Evolutionary conservation across 2,329 filamentous ascomycete genomes (phyloP), one percentile per base, ranked within the genome.

Genomic region (Annulohypoxylon truncatum): DNA sequence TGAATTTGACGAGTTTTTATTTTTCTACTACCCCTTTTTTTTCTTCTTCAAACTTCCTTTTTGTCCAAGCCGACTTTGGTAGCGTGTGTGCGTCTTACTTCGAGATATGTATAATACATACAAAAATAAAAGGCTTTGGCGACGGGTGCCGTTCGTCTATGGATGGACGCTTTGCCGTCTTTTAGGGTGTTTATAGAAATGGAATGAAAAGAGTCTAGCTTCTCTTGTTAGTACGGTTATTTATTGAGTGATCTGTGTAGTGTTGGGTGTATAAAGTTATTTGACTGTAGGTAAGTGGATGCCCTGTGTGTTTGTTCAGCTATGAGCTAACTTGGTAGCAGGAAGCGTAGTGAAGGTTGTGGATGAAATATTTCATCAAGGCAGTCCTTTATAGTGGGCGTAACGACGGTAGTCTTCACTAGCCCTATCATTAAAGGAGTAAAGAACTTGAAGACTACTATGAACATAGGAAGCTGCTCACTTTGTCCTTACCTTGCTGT

Each of bases 1-100:
- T 75, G 74, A 75, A 75, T 75, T 73, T 69, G 68, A 76, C 66
- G 69, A 74, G 57, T 52, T 48, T 28, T 62, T 55, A 28, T 46
- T 55, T 24, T 24, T 48, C 29, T 28, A 51, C 48, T 29, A 28
- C 29, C 15, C 13, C 42, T 53, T 26, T 53, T 22, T 51, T 12
- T 42, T 51, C 33, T 8, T 44, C n/a, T 28, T 26, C 47, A n/a
- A 3, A 22, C 50, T 24, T 52, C 20, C 8, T 24, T 52, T 35
- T 4, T 40, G 50, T 38, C 33, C 20, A 42, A 38, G 50, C 38
- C 28, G 24, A 44, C 35, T 44, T 44, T 31, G 52, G 35, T 54
- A 54, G 52, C 52, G 52, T 44, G 24, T 8, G 7, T 15, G 52
- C 35, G 52, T 29, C n/a, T 4, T 35, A 6, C 18, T 35, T 28